phyloP scores from a whole-genome alignment of 1,139 yeast genomes.

The Groenewaldozyma auringiensis region DNA sequence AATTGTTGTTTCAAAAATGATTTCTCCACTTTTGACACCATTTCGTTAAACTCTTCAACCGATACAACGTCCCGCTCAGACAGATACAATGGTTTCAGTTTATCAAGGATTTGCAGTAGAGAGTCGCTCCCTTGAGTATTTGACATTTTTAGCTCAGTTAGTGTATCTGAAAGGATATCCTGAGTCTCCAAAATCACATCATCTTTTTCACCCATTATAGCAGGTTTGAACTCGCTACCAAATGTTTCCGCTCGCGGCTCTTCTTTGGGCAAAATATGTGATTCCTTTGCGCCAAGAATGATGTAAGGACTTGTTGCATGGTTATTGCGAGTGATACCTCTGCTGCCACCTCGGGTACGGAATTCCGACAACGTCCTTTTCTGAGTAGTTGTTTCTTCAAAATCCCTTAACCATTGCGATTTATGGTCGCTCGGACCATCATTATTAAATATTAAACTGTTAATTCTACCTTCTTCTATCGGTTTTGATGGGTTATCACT shows the following conservation, averaged over 20 bases:
- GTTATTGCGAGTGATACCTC: not conserved
- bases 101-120: not conserved
- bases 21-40: not conserved
- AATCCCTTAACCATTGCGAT: constrained; percentile 1
- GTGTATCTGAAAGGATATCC: constrained; percentile 1
- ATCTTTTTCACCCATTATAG: constrained; percentile 31
- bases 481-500: not conserved
- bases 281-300: constrained; percentile 23
- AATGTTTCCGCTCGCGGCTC: constrained; percentile 10
- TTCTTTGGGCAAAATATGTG: constrained; percentile 21
- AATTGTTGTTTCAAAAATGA: constrained; percentile 1
- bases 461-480: not conserved
- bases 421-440: not conserved
- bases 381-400: not conserved
- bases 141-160: not conserved
- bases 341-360: not conserved
- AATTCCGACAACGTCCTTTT: not conserved
- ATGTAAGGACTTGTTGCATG: constrained; percentile 16
- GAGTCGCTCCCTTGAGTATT: not conserved
- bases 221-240: constrained; percentile 13
- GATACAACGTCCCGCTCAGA: not conserved
- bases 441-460: not conserved
- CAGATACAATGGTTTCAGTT: not conserved
- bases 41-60: not conserved
- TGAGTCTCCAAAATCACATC: constrained; percentile 35